A percentile compares a stretch with the other conserved stretches of the same genome.
These are phyloP conservation scores for Dactylonectria estremocensis DNA, from an alignment of 2,329 filamentous ascomycete species.

Conservation along the genomic window DNA sequence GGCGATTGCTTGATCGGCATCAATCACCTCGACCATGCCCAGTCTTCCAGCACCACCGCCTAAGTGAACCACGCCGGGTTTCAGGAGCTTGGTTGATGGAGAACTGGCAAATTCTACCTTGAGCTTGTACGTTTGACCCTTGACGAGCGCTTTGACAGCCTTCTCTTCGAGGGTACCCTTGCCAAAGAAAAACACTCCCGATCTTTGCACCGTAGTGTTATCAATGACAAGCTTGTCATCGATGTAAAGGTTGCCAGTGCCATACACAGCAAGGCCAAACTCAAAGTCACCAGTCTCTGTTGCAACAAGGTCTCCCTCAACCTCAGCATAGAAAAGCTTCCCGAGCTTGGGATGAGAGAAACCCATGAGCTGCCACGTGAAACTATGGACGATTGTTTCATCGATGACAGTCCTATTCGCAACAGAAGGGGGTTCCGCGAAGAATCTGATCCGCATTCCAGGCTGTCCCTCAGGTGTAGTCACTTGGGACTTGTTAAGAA, in stretches of 20 bases:
- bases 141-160: slow-evolving; percentile 20
- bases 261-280: slow-evolving; percentile 52
- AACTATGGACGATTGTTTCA: too few relatives aligned
- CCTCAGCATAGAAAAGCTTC: slow-evolving; percentile 40
- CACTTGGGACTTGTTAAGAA: too few relatives aligned
- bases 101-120: slow-evolving; percentile 24
- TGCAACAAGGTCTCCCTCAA: slow-evolving; percentile 39
- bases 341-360: slow-evolving; percentile 38
- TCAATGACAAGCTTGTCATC: slow-evolving; percentile 52
- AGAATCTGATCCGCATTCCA: too few relatives aligned
- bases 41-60: slow-evolving; percentile 22
- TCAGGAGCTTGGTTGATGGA: slow-evolving; percentile 17
- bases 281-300: slow-evolving; percentile 45
- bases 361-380: slow-evolving; percentile 38
- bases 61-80: slow-evolving; percentile 14
- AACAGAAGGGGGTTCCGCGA: too few relatives aligned
- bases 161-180: slow-evolving; percentile 52
- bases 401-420: too few relatives aligned
- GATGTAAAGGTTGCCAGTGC: slow-evolving; percentile 52
- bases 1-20: too few relatives aligned
- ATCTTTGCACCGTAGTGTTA: slow-evolving; percentile 47
- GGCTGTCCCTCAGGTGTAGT: too few relatives aligned
- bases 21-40: too few relatives aligned
- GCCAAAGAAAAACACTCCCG: slow-evolving; percentile 54
- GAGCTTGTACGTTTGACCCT: slow-evolving; percentile 33